phyloP scores from a whole-genome alignment of 768 basidiomycete species.

The Phaeotremella skinneri region DNA sequence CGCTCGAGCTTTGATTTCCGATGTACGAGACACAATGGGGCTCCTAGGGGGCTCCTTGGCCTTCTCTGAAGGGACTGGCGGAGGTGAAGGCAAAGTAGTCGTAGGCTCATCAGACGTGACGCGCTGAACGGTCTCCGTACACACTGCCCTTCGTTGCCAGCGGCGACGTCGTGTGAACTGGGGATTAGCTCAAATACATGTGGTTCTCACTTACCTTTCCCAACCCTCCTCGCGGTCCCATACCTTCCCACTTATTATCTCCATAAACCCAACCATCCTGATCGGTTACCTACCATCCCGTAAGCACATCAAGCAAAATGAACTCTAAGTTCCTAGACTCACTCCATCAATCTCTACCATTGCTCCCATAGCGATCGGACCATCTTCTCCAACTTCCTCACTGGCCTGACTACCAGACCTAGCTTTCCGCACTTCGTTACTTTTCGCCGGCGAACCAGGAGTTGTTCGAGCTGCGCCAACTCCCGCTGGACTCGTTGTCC shows the following conservation, averaged over 20 bases:
- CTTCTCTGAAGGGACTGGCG: background rate
- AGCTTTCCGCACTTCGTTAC: conserved; percentile 16
- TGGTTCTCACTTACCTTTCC: conserved; percentile 59
- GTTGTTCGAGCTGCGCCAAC: background rate
- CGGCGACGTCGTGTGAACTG: conserved; percentile 80
- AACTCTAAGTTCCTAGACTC: conserved; percentile 1
- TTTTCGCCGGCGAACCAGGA: conserved; percentile 19
- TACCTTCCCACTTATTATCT: conserved; percentile 91
- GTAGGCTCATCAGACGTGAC: conserved; percentile 19
- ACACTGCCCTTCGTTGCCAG: conserved; percentile 80
- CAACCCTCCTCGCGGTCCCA: conserved; percentile 72
- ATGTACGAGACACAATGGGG: background rate
- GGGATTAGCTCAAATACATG: background rate
- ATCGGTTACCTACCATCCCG: conserved; percentile 59
- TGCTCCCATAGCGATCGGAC: conserved; percentile 13
- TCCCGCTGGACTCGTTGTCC: conserved; percentile 28
- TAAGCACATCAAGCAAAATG: conserved; percentile 5
- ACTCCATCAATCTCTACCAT: conserved; percentile 40
- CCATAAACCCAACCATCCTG: conserved; percentile 88
- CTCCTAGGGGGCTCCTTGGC: background rate
- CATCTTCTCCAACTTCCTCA: conserved; percentile 24
- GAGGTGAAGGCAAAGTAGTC: conserved; percentile 11
- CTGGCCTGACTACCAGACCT: conserved; percentile 37
- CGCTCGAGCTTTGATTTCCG: background rate
- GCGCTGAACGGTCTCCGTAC: conserved; percentile 67